Percentiles rank a stretch among this genome's conserved stretches.
Evolutionary conservation across 108 stramenopile species (phyloP).

Genomic region (Nannochloropsis salina): DNA sequence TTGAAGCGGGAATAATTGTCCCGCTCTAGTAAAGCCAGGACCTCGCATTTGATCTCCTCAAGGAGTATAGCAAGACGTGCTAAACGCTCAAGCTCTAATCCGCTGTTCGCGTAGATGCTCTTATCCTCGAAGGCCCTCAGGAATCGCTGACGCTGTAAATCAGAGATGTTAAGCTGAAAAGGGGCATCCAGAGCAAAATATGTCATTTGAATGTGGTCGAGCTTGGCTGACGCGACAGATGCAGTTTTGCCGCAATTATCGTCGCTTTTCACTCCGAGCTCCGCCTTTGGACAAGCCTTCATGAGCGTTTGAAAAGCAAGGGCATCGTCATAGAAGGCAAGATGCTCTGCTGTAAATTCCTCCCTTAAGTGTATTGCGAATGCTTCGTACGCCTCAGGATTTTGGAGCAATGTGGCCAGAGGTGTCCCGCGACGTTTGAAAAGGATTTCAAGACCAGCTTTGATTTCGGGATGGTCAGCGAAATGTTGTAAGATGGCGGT

Average conservation of each 20-base stretch:
- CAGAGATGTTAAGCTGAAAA: neutral
- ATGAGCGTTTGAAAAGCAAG: neutral
- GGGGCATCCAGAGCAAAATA: neutral
- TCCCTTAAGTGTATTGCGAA: neutral
- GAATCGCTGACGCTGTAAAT: neutral
- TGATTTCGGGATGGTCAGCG: slow-evolving; percentile 12
- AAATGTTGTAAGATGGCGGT: neutral
- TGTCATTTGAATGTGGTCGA: neutral
- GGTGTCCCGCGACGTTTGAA: neutral
- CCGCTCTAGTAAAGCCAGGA: neutral
- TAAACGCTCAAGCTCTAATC: neutral
- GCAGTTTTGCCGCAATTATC: neutral
- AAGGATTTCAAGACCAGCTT: neutral
- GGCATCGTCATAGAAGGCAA: neutral
- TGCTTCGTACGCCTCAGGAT: neutral
- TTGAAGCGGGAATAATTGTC: neutral
- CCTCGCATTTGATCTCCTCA: neutral
- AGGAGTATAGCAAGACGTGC: neutral
- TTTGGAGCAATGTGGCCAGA: neutral
- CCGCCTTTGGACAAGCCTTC: neutral
- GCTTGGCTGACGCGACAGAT: neutral
- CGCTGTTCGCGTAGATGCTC: neutral
- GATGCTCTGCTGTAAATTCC: neutral
- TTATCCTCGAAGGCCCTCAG: neutral
- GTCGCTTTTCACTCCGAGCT: neutral